phyloP scores from a whole-genome alignment of 169 alveolate species.

The Fabrea salina region DNA sequence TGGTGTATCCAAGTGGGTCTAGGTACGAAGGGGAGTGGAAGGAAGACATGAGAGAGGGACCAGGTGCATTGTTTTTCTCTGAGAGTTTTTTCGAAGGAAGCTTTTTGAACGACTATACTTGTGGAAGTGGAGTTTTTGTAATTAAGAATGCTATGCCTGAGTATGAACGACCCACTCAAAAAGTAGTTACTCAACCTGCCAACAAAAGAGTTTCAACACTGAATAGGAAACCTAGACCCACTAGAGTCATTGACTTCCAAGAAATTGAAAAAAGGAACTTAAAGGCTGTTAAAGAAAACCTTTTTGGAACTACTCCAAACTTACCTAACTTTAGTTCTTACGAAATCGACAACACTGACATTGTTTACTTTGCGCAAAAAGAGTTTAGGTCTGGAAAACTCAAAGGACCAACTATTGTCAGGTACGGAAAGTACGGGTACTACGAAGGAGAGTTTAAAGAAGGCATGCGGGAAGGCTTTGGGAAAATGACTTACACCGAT shows the following conservation, averaged over 20 bases:
- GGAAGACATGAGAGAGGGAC: constrained; percentile 17
- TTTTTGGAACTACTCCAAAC: background rate
- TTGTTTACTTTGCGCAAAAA: background rate
- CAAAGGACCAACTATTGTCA: constrained; percentile 15
- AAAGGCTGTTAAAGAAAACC: background rate
- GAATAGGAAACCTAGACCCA: background rate
- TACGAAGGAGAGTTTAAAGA: constrained; percentile 40
- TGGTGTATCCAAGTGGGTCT: background rate
- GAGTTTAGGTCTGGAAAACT: background rate
- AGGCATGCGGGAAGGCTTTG: constrained; percentile 38
- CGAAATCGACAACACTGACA: background rate
- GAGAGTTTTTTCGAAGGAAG: constrained; percentile 17
- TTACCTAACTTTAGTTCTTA: background rate
- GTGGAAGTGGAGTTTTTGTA: constrained; percentile 4
- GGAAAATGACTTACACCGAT: constrained; percentile 22
- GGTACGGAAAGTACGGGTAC: constrained; percentile 33
- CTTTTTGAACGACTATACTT: background rate
- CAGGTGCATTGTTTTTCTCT: background rate
- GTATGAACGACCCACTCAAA: background rate
- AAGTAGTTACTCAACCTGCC: background rate
- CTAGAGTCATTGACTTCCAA: background rate
- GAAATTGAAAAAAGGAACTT: background rate
- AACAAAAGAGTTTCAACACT: background rate
- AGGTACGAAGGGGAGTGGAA: constrained; percentile 31
- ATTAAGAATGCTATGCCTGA: background rate